Evolutionary conservation across 2,329 filamentous ascomycete species (phyloP).

Genomic region (Ceratocystis papillata): DNA sequence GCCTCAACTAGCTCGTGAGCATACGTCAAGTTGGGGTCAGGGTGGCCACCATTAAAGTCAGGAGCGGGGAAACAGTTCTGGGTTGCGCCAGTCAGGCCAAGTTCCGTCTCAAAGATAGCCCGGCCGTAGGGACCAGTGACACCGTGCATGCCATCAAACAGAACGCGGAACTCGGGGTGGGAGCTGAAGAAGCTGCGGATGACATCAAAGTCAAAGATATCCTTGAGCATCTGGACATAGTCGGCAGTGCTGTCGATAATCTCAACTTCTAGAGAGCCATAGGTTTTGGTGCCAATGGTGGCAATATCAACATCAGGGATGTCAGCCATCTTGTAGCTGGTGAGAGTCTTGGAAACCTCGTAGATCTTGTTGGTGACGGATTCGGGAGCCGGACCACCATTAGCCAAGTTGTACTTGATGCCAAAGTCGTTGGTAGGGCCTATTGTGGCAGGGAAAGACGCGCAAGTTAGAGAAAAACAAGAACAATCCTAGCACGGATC

Average conservation of each 20-base stretch:
- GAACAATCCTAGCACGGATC: background rate
- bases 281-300: conserved; percentile 71
- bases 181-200: conserved; percentile 87
- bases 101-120: conserved; percentile 88
- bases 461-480: conserved; percentile 1
- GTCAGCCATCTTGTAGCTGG: conserved; percentile 81
- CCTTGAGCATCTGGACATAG: conserved; percentile 91
- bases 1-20: conserved; percentile 88
- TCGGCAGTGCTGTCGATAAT: conserved; percentile 87
- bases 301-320: conserved; percentile 78
- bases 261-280: conserved; percentile 83
- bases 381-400: conserved; percentile 91
- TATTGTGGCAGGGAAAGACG: conserved; percentile 31
- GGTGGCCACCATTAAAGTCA: conserved; percentile 95
- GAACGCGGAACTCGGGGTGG: conserved; percentile 87
- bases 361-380: conserved; percentile 97
- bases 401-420: conserved; percentile 98
- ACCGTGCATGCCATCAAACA: conserved; percentile 89
- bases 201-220: conserved; percentile 94
- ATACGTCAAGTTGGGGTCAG: conserved; percentile 95
- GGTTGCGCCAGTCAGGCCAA: conserved; percentile 65
- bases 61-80: conserved; percentile 89
- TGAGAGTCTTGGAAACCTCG: conserved; percentile 78
- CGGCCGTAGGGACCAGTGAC: conserved; percentile 93
- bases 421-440: conserved; percentile 91